A percentile compares a stretch with the other conserved stretches of the same genome.
Conservation (phyloP, 768 basidiomycete genomes). For the Mycena latifolia region DNA sequence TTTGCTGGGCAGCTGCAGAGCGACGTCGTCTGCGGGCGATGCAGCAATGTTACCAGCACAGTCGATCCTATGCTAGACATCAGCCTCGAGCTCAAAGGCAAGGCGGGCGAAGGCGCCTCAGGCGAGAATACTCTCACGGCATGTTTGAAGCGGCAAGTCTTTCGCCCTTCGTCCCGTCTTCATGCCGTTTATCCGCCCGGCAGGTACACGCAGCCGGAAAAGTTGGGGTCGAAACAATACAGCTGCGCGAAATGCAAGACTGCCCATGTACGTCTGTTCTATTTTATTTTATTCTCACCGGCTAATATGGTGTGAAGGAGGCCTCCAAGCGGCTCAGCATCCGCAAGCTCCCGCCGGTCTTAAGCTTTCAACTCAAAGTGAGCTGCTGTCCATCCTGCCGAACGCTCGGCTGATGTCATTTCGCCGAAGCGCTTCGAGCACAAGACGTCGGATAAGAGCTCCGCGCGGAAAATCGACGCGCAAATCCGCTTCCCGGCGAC, state of each 20-base stretch:
- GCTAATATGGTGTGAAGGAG: constrained; percentile 58
- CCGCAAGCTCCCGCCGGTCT: constrained; percentile 85
- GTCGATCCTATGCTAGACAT: constrained; percentile 93
- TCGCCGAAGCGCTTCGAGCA: constrained; percentile 89
- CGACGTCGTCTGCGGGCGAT: constrained; percentile 90
- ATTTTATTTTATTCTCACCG: background rate
- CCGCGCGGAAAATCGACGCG: constrained; percentile 88
- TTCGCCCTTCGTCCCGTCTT: background rate
- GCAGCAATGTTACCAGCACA: constrained; percentile 82
- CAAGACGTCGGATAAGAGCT: constrained; percentile 74
- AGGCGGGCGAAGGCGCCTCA: constrained; percentile 54
- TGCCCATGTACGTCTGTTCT: constrained; percentile 61
- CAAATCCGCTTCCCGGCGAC: constrained; percentile 85
- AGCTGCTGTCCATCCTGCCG: background rate
- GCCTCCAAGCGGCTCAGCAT: constrained; percentile 90
- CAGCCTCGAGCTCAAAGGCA: constrained; percentile 83
- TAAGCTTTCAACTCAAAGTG: constrained; percentile 97
- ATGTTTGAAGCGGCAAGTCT: constrained; percentile 79
- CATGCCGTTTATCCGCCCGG: constrained; percentile 18
- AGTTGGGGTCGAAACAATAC: constrained; percentile 85
- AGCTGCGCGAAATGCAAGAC: constrained; percentile 86
- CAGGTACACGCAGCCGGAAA: constrained; percentile 91
- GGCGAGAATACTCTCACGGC: constrained; percentile 78
- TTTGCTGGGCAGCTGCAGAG: constrained; percentile 91
- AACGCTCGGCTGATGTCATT: background rate